A percentile compares a stretch with the other conserved stretches of the same genome.
Evolutionary conservation across 2,329 filamentous ascomycete genomes (phyloP).

Genomic region (Ascochyta viciae-villosae): DNA sequence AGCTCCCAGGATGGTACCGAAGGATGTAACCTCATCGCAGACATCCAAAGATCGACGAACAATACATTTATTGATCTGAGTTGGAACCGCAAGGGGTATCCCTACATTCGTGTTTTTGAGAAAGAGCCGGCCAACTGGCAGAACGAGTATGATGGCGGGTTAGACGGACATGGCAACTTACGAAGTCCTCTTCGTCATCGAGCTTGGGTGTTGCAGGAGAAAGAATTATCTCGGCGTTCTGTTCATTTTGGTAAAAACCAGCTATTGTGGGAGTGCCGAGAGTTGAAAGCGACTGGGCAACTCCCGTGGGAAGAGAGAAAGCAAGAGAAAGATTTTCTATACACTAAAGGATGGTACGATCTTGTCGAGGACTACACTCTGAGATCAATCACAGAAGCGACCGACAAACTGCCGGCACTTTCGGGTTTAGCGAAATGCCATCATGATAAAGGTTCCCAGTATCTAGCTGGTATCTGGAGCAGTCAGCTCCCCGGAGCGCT

Average conservation of each 20-base stretch:
- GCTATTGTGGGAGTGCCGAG: background rate
- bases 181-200: background rate
- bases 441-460: background rate
- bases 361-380: conserved; percentile 2
- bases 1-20: background rate
- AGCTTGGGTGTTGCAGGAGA: conserved; percentile 10
- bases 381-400: background rate
- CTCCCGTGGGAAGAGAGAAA: background rate
- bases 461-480: conserved; percentile 1
- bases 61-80: background rate
- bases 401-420: background rate
- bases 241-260: background rate
- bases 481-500: background rate
- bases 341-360: background rate
- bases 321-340: background rate
- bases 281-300: background rate
- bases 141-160: background rate
- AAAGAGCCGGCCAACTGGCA: background rate
- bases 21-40: background rate
- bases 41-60: background rate
- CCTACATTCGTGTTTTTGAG: background rate
- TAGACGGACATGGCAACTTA: background rate
- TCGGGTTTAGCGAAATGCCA: background rate
- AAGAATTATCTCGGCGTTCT: background rate
- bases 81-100: background rate